Evolutionary conservation across 75 land plant genomes (phyloP), one percentile per base, ranked within the genome.

Genomic region (Picea sitchensis): DNA sequence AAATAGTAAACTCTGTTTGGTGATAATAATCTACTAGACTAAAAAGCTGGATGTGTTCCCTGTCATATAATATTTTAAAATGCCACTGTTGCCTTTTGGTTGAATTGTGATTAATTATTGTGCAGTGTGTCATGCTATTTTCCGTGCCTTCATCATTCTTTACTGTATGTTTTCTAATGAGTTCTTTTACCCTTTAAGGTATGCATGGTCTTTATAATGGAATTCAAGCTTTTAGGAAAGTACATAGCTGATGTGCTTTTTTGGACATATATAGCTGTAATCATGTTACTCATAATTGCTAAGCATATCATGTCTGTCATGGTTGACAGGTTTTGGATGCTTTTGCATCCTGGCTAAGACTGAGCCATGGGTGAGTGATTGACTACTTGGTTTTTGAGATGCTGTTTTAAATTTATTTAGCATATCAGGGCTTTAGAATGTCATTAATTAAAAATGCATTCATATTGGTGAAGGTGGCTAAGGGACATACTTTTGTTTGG

Each of bases 301-400:
- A 4, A 68, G 47, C 18, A 4, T 36, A 68, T 4, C 8, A 7
- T 69, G 51, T 41, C 13, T 38, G 18, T 69, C 54, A 7, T 32
- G 44, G 13, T n/a, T 67, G 59, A 77, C 91, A 96, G 99, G 88
- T 92, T 47, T 82, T 96, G 23, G 92, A 89, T 77, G 99, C 95
- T 64, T 94, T 96, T 88, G 92, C 98, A 76, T 92, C 99, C 68
- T 96, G 99, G 99, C 86, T 96, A 83, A 92, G 98, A 32, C 80
- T 94, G 8, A 82, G 89, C 77, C 87, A 87, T 79, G 95, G 95
- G 99, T 92, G 90, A 61, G 81, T 79, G 68, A 44, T 62, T 58
- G 32, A 41, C 13, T 58, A 72, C 59, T 58, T 47, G 17, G 51
- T 20, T 34, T 38, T 69, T 69, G 15, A 17, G 58, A 54, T 80